These are phyloP conservation scores for Xerophyta viscosa DNA, from an alignment of 106 monocot species.

Conservation along the genomic window DNA sequence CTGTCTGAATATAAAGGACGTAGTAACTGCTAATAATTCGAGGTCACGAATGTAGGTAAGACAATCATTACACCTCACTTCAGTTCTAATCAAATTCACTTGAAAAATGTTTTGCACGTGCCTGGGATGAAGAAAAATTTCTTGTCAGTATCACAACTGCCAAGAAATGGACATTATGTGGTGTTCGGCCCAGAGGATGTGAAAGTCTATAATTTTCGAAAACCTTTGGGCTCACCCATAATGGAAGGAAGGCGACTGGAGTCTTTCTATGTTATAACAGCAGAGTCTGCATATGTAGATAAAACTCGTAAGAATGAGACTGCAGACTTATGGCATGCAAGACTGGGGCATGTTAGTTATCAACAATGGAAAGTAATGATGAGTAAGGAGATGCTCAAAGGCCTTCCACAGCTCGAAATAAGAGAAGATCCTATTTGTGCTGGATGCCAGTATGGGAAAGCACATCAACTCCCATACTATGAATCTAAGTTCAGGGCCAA, in stretches of 20 bases:
- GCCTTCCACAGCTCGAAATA: constrained; percentile 1
- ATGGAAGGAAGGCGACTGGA: constrained; percentile 2
- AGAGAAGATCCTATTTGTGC: neutral
- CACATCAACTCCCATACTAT: neutral
- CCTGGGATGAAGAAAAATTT: constrained; percentile 15
- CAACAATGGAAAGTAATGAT: neutral
- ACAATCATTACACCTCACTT: too few relatives aligned
- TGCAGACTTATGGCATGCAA: neutral
- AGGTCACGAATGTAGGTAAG: too few relatives aligned
- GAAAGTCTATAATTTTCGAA: neutral
- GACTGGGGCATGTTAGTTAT: neutral
- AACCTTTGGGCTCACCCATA: too few relatives aligned
- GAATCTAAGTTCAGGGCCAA: neutral
- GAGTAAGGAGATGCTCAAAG: neutral
- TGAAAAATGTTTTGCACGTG: neutral
- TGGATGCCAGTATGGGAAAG: too few relatives aligned
- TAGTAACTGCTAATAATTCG: too few relatives aligned
- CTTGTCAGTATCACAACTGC: constrained; percentile 4
- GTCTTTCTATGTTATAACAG: neutral
- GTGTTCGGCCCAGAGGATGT: constrained; percentile 6
- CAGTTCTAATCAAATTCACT: too few relatives aligned
- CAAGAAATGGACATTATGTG: neutral
- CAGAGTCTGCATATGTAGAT: constrained; percentile 8
- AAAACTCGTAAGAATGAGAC: constrained; percentile 3
- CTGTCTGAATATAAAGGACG: too few relatives aligned